These are phyloP conservation scores for Ustulina deusta DNA, from an alignment of 2,329 filamentous ascomycete genomes.

Conservation along the genomic window DNA sequence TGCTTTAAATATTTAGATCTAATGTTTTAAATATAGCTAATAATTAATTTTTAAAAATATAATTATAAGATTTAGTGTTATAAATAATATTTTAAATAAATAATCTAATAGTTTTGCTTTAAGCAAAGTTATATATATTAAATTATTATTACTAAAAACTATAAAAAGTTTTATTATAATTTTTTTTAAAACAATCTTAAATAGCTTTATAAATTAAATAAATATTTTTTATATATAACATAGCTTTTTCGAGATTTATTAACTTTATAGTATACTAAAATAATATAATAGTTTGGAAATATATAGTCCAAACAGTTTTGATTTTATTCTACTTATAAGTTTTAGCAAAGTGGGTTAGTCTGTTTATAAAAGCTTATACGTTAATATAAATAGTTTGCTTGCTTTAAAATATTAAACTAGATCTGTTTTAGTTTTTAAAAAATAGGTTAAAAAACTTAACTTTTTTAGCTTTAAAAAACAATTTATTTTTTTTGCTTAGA, in stretches of 20 bases:
- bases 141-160: not conserved
- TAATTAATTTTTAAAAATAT: not conserved
- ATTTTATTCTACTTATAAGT: slow-evolving; percentile 2
- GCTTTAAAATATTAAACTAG: not conserved
- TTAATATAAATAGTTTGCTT: slow-evolving; percentile 11
- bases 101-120: not conserved
- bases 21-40: not conserved
- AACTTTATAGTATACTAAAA: slow-evolving; percentile 1
- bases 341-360: not conserved
- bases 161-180: not conserved
- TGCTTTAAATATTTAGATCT: not conserved
- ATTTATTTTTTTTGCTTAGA: too few relatives aligned
- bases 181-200: not conserved
- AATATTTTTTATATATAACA: too few relatives aligned
- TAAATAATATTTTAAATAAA: slow-evolving; percentile 3
- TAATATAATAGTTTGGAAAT: too few relatives aligned
- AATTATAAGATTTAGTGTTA: not conserved
- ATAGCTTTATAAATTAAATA: not conserved
- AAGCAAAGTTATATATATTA: not conserved
- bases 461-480: too few relatives aligned
- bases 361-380: not conserved
- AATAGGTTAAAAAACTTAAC: not conserved
- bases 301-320: not conserved
- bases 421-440: not conserved
- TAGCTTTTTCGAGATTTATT: too few relatives aligned